Conservation (phyloP, 768 basidiomycete species). For the Russula sp. region DNA sequence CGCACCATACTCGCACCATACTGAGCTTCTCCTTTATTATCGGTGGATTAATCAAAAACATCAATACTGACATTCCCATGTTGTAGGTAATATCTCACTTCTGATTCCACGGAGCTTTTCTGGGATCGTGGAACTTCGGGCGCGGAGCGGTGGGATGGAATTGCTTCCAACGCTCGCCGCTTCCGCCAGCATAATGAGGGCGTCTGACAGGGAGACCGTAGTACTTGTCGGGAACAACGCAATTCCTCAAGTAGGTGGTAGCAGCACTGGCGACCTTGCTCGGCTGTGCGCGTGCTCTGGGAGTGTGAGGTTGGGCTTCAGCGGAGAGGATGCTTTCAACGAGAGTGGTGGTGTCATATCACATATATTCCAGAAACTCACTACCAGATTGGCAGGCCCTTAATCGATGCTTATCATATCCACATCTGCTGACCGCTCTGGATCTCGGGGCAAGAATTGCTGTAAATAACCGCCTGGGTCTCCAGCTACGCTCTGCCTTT, state of each 20-base stretch:
- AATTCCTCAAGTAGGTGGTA: slow-evolving; percentile 7
- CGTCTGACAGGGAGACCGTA: slow-evolving; percentile 16
- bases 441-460: slow-evolving; percentile 4
- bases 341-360: slow-evolving; percentile 14
- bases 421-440: slow-evolving; percentile 18
- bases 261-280: slow-evolving; percentile 15
- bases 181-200: slow-evolving; percentile 6
- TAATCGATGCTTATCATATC: slow-evolving; percentile 9
- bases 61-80: slow-evolving; percentile 20
- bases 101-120: slow-evolving; percentile 29
- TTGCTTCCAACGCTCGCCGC: slow-evolving; percentile 25
- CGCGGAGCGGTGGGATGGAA: slow-evolving; percentile 16
- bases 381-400: slow-evolving; percentile 4
- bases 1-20: background rate
- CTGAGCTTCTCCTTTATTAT: slow-evolving; percentile 15
- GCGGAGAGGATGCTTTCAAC: slow-evolving; percentile 23
- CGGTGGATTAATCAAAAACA: slow-evolving; percentile 8
- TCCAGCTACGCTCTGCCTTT: background rate
- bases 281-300: slow-evolving; percentile 17
- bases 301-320: slow-evolving; percentile 23
- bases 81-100: slow-evolving; percentile 27
- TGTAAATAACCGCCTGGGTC: slow-evolving; percentile 6
- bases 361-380: slow-evolving; percentile 16
- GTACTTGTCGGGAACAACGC: slow-evolving; percentile 17
- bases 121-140: slow-evolving; percentile 25